Percentiles rank a stretch among this genome's conserved stretches.
These are phyloP conservation scores for Remersonia thermophila DNA, from an alignment of 2,329 filamentous ascomycete species.

Conservation along the genomic window DNA sequence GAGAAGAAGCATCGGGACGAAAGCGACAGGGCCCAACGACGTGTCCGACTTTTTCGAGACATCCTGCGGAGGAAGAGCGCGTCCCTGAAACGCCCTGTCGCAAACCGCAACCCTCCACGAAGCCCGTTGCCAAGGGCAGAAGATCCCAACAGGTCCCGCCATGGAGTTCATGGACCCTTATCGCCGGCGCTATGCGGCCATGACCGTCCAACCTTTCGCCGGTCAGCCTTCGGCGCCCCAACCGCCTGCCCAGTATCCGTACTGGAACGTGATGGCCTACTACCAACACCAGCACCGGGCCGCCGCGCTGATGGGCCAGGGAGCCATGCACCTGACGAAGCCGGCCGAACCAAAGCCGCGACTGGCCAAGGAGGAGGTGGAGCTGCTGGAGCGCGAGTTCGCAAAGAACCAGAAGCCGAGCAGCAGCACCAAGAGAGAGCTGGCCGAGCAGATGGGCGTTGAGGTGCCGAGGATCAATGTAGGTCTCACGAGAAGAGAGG, in stretches of 20 bases:
- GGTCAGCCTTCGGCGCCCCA: conserved; percentile 11
- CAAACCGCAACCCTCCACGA: too few relatives aligned
- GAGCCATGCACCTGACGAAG: conserved; percentile 15
- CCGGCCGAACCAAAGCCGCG: conserved; percentile 36
- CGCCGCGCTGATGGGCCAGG: conserved; percentile 16
- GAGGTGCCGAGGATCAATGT: conserved; percentile 54
- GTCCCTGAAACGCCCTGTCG: too few relatives aligned
- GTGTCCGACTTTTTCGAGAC: too few relatives aligned
- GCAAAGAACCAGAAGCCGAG: conserved; percentile 53
- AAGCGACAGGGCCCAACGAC: too few relatives aligned
- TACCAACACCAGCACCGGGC: conserved; percentile 17
- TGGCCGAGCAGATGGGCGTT: conserved; percentile 50
- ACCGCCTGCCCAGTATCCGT: conserved; percentile 8
- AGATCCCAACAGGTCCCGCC: not conserved
- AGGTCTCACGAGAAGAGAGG: conserved; percentile 18
- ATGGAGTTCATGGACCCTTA: conserved; percentile 18
- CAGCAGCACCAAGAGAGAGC: conserved; percentile 46
- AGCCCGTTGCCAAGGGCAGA: too few relatives aligned
- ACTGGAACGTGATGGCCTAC: conserved; percentile 17
- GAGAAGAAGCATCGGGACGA: too few relatives aligned
- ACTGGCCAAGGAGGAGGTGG: conserved; percentile 46
- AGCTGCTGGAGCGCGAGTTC: conserved; percentile 48
- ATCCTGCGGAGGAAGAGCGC: too few relatives aligned
- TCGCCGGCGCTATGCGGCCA: conserved; percentile 12
- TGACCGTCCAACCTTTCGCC: conserved; percentile 10